Conservation (phyloP, 73 alveolate genomes). For the Effrenium voratum region DNA sequence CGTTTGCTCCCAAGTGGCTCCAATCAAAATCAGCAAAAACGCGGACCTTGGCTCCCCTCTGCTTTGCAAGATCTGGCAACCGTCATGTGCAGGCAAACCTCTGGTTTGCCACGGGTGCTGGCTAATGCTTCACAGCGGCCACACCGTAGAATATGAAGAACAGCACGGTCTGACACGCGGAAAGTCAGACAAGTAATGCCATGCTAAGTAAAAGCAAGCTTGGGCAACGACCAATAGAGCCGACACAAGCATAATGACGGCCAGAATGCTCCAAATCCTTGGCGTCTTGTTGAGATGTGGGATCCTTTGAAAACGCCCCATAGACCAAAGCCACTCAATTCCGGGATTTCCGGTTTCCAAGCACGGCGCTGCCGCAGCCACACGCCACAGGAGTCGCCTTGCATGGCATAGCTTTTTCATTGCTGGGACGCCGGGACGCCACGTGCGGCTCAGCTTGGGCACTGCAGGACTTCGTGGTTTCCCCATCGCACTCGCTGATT, state of each 20-base stretch:
- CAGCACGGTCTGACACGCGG: background rate
- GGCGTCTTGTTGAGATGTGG: too few relatives aligned
- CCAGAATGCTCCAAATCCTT: slow-evolving; percentile 56
- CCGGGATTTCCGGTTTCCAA: too few relatives aligned
- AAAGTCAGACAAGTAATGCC: background rate
- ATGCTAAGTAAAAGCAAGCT: background rate
- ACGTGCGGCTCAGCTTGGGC: background rate
- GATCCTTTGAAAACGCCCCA: too few relatives aligned
- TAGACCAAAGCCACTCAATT: too few relatives aligned
- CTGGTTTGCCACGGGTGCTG: too few relatives aligned
- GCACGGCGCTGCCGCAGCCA: slow-evolving; percentile 47
- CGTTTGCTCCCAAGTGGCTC: background rate
- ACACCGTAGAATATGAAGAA: slow-evolving; percentile 69
- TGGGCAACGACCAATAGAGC: background rate
- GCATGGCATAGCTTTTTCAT: too few relatives aligned
- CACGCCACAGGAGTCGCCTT: slow-evolving; percentile 24
- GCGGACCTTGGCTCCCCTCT: background rate
- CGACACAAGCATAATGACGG: slow-evolving; percentile 30
- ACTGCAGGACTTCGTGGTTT: slow-evolving; percentile 39
- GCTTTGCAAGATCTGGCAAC: background rate
- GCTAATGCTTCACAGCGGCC: background rate
- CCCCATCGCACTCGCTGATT: slow-evolving; percentile 49
- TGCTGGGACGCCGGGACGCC: too few relatives aligned
- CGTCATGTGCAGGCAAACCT: background rate
- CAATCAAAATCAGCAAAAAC: slow-evolving; percentile 72